Evolutionary conservation across 2,329 filamentous ascomycete species (phyloP).

Genomic region (Daldinia sp.): DNA sequence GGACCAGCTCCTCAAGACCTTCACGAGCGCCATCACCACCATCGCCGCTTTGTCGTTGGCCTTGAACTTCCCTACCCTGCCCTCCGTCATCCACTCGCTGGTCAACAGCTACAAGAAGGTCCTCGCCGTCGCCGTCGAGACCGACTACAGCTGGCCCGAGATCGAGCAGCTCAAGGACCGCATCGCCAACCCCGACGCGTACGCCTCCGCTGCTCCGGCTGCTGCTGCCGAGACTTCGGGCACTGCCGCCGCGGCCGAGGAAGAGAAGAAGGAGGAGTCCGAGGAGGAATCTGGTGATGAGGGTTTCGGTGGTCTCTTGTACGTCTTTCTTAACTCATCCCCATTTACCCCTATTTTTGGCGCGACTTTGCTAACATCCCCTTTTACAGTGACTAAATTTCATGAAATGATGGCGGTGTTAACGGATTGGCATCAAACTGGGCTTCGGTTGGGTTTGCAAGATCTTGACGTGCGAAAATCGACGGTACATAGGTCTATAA

Average conservation of each 20-base stretch:
- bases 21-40: constrained; percentile 84
- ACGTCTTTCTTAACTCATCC: constrained; percentile 49
- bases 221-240: constrained; percentile 67
- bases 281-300: constrained; percentile 76
- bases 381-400: constrained; percentile 63
- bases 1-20: constrained; percentile 88
- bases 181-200: constrained; percentile 98
- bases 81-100: constrained; percentile 94
- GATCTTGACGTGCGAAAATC: constrained; percentile 47
- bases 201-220: constrained; percentile 83
- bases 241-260: constrained; percentile 65
- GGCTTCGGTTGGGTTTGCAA: constrained; percentile 60
- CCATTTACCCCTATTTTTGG: neutral
- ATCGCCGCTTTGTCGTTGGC: constrained; percentile 93
- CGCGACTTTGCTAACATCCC: constrained; percentile 55
- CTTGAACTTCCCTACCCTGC: constrained; percentile 93
- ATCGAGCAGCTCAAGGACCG: constrained; percentile 99
- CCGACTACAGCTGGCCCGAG: constrained; percentile 92
- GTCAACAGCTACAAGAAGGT: constrained; percentile 99
- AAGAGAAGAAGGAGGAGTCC: constrained; percentile 74
- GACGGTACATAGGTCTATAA: constrained; percentile 62
- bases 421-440: constrained; percentile 55
- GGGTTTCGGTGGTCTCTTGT: constrained; percentile 86
- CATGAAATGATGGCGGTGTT: constrained; percentile 55
- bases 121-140: constrained; percentile 88